Evolutionary conservation across 2,329 filamentous ascomycete species (phyloP), one percentile per base, ranked within the genome.

Genomic region (Neofusicoccum cordaticola): DNA sequence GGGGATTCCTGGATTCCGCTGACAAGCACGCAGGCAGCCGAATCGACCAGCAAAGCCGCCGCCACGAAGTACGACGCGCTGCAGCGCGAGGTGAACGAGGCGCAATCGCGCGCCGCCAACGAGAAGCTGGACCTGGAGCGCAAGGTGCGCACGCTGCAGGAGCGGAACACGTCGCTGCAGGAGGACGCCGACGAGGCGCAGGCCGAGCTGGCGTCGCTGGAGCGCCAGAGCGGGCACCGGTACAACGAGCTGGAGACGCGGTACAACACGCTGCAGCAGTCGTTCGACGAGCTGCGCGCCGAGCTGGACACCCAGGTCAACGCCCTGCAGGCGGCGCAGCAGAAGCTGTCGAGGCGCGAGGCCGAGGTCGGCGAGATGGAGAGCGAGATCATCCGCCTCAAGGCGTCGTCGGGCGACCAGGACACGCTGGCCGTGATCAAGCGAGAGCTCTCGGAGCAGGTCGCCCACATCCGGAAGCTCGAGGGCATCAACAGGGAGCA

Each of bases 391-490:
- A 79, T 97, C 62, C 85, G 89, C 37, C 80, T 97, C 4, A 97
- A 94, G 74, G 91, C 93, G 0, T 91, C 95, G 71, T 91, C 91
- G 1, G 92, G 90, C 9, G 94, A 97, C 74, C 87, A 88, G 0
- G 93, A 97, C 69, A 95, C 92, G 0, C 84, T 98, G 72, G 86
- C 85, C 4, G 87, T 97, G 39, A 90, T 99, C 70, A 92, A 94
- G 74, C 86, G 88, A 69, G 93, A 99, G 78, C 84, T 99, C 4
- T 89, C 90, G 0, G 93, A 97, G 68, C 95, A 98, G 73, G 91
- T 99, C 0, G 84, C 87, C n/a, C 93, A 98, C 72, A 96, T 97
- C 68, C 88, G 92, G 66, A 88, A 86, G 35, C 82, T 99, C 2
- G 95, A 99, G 75, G 84, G 86, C 0, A 86, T 87, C 41, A 97